Evolutionary conservation across 768 basidiomycete species (phyloP).

Genomic region (Trametes cubensis): DNA sequence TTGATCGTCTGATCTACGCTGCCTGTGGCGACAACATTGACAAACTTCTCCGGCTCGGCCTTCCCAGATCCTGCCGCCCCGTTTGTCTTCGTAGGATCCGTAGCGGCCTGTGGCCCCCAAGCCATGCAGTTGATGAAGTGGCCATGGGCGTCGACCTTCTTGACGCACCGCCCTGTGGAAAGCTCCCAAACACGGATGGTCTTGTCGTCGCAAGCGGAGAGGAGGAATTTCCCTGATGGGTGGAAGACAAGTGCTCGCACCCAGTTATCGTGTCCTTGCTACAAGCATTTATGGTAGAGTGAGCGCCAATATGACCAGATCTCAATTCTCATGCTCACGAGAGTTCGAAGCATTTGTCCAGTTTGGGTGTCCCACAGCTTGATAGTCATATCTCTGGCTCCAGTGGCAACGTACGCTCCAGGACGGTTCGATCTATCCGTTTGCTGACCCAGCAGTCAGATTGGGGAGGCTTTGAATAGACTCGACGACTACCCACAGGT

Average conservation of each 20-base stretch:
- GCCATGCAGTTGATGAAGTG: conserved; percentile 29
- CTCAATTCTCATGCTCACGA: conserved; percentile 37
- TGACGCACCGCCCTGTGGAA: conserved; percentile 58
- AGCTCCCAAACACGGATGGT: conserved; percentile 63
- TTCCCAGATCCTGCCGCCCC: conserved; percentile 55
- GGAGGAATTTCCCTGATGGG: conserved; percentile 56
- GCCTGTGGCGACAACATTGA: conserved; percentile 36
- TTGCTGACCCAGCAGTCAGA: conserved; percentile 39
- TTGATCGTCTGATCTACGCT: conserved; percentile 30
- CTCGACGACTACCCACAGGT: conserved; percentile 32
- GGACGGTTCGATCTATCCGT: conserved; percentile 53
- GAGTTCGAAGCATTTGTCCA: conserved; percentile 67
- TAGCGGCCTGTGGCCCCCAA: conserved; percentile 23
- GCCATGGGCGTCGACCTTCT: conserved; percentile 62
- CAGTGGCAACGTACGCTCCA: conserved; percentile 51
- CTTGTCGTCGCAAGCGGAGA: conserved; percentile 62
- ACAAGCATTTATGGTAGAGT: conserved; percentile 40
- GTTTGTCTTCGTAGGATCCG: conserved; percentile 21
- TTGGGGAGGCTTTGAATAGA: neutral
- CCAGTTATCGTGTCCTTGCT: conserved; percentile 58
- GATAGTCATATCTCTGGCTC: conserved; percentile 89
- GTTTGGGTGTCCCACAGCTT: conserved; percentile 87
- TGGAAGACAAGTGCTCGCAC: conserved; percentile 60
- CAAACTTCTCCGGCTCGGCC: conserved; percentile 54
- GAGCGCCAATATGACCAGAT: neutral